Conservation (phyloP, 2,329 filamentous ascomycete species). For the Harringtonia aguacate region DNA sequence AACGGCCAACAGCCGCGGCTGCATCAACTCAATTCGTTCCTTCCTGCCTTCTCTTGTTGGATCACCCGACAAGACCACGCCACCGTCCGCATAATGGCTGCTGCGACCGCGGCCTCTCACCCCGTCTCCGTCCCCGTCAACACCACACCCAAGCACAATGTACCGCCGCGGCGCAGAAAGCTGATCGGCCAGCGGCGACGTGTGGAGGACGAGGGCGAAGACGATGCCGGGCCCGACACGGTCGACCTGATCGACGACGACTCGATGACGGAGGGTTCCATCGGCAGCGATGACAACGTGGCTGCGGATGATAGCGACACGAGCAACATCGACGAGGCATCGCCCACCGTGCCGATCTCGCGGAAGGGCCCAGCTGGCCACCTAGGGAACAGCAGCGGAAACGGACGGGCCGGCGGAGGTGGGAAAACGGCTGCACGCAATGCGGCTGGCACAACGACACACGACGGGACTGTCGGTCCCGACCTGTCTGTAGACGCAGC, state of each 20-base stretch:
- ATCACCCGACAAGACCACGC: background rate
- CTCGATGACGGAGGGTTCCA: constrained; percentile 54
- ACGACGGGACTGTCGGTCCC: no score
- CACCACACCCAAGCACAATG: constrained; percentile 7
- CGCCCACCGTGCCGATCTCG: constrained; percentile 33
- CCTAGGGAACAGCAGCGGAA: background rate
- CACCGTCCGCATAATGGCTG: constrained; percentile 5
- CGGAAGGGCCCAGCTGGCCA: constrained; percentile 10
- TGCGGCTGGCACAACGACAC: constrained; percentile 11
- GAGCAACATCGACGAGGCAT: constrained; percentile 49
- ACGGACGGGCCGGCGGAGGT: background rate
- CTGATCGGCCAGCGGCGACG: constrained; percentile 57
- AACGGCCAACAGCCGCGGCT: background rate
- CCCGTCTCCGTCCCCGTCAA: constrained; percentile 2
- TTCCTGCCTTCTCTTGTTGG: background rate
- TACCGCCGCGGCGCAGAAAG: constrained; percentile 51
- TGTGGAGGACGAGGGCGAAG: constrained; percentile 55
- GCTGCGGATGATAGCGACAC: constrained; percentile 51
- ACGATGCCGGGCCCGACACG: constrained; percentile 42
- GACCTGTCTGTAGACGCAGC: constrained; percentile 26
- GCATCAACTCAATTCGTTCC: background rate
- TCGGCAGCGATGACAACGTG: constrained; percentile 51
- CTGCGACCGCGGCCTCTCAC: constrained; percentile 4
- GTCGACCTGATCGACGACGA: constrained; percentile 50
- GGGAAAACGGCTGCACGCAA: constrained; percentile 13